These are phyloP conservation scores for Claviceps quebecensis DNA, from an alignment of 2,329 filamentous ascomycete genomes.

Conservation along the genomic window DNA sequence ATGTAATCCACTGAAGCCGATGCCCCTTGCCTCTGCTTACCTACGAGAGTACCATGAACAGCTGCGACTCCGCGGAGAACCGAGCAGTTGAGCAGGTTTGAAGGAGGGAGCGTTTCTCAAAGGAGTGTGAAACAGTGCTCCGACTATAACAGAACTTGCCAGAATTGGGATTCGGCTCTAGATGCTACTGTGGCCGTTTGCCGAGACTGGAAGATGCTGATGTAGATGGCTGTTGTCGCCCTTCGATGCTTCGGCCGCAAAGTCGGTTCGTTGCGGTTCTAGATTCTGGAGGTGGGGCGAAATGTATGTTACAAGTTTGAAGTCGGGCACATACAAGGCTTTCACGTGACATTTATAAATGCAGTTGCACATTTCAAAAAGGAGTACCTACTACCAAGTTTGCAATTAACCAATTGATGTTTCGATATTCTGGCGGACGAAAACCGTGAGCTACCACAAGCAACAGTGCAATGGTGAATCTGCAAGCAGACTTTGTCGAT, in stretches of 20 bases:
- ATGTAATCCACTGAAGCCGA: background rate
- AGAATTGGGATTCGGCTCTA: background rate
- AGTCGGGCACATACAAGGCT: background rate
- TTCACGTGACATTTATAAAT: conserved; percentile 2
- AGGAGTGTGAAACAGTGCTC: background rate
- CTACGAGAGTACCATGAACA: background rate
- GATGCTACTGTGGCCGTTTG: background rate
- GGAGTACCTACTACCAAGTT: background rate
- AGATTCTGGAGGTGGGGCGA: conserved; percentile 1
- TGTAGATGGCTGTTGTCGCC: background rate
- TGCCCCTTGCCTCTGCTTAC: background rate
- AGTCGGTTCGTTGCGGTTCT: conserved; percentile 1
- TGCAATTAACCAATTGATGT: background rate
- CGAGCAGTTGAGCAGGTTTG: background rate
- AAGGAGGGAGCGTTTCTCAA: background rate
- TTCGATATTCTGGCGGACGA: background rate
- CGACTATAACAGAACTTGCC: background rate
- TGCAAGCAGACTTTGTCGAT: background rate
- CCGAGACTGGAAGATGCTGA: background rate
- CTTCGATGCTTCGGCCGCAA: background rate
- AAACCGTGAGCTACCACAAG: background rate
- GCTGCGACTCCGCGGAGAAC: conserved; percentile 4
- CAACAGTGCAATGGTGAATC: background rate
- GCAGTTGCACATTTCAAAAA: background rate
- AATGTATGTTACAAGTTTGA: too few species aligned